Percentiles rank a stretch among this genome's conserved stretches.
Evolutionary conservation across 169 alveolate species (phyloP).

Genomic region (Cryptosporidium ryanae): DNA sequence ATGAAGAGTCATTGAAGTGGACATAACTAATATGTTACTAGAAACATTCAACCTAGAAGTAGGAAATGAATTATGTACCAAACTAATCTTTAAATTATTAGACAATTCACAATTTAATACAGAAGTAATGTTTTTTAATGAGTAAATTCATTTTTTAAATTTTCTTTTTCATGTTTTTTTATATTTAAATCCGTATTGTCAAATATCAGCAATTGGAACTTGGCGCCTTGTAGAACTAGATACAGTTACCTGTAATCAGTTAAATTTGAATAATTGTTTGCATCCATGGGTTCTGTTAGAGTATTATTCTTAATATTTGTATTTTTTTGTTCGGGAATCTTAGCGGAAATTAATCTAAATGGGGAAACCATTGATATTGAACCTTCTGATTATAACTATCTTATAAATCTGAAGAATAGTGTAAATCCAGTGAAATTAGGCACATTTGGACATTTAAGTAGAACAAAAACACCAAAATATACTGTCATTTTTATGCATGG

Average conservation of each 20-base stretch:
- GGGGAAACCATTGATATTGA: conserved; percentile 5
- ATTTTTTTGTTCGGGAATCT: not conserved
- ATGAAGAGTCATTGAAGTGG: conserved; percentile 70
- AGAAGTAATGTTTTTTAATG: no score
- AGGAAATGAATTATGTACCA: not conserved
- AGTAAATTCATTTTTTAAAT: no score
- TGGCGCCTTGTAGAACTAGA: no score
- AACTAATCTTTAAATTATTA: not conserved
- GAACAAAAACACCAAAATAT: conserved; percentile 53
- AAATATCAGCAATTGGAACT: no score
- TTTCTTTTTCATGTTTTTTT: no score
- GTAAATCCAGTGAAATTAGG: conserved; percentile 33
- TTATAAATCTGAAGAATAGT: conserved; percentile 15
- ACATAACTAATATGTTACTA: conserved; percentile 1
- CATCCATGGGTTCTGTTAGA: conserved; percentile 8
- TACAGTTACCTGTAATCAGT: not conserved
- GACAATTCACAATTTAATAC: not conserved
- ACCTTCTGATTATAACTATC: conserved; percentile 23
- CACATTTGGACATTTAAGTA: conserved; percentile 28
- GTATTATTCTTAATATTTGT: conserved; percentile 8
- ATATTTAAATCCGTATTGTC: no score
- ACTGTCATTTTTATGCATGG: conserved; percentile 73
- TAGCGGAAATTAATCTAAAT: not conserved
- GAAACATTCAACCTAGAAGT: not conserved
- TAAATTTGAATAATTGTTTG: not conserved